Conservation (phyloP, 2,329 filamentous ascomycete species). For the Colletotrichum caudatum region DNA sequence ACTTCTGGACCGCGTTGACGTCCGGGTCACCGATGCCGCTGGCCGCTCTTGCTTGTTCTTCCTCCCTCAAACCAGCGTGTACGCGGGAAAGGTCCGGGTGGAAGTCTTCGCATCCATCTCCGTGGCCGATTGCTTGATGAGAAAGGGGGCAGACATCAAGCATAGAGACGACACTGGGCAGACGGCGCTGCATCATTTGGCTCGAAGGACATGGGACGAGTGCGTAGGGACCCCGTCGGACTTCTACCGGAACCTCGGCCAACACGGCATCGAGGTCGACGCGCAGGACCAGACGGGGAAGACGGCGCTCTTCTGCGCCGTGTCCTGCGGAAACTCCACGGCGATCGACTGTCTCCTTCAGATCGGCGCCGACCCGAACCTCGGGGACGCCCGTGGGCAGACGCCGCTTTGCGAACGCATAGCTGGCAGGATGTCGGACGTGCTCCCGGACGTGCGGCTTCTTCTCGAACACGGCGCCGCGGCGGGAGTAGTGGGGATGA, state of each 20-base stretch:
- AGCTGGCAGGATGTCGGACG: background rate
- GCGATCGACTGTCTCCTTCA: too few relatives aligned
- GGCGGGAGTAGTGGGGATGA: background rate
- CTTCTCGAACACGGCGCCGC: background rate
- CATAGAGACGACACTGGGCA: background rate
- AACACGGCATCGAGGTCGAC: too few relatives aligned
- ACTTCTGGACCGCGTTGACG: background rate
- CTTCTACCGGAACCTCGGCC: too few relatives aligned
- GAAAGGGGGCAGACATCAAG: background rate
- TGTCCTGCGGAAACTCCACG: too few relatives aligned
- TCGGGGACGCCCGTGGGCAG: background rate
- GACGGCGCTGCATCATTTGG: background rate
- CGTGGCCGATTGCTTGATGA: background rate
- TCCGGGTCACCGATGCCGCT: background rate
- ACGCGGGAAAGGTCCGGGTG: background rate
- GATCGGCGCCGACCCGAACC: background rate
- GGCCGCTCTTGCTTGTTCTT: background rate
- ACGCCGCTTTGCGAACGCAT: background rate
- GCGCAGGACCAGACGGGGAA: too few relatives aligned
- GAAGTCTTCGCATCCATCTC: background rate
- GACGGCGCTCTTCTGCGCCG: too few relatives aligned
- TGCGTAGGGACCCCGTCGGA: too few relatives aligned
- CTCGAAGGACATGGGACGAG: background rate
- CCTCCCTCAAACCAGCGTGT: background rate
- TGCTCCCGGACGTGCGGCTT: background rate